phyloP scores from a whole-genome alignment of 192 early-diverging fungal species.

The Coemansia reversa region DNA sequence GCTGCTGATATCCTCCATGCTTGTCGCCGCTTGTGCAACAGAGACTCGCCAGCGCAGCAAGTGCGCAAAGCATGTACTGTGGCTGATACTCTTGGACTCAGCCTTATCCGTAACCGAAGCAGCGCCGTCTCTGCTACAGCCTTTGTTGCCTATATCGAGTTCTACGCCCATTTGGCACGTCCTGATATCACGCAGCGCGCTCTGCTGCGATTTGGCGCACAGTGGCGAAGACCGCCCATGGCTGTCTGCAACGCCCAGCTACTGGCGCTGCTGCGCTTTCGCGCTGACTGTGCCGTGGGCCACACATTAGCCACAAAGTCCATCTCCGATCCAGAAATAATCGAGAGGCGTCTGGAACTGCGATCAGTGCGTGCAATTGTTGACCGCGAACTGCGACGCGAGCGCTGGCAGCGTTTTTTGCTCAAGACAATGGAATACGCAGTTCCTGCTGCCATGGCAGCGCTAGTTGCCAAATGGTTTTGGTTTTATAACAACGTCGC shows the following conservation, averaged over 20 bases:
- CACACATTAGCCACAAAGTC: not conserved
- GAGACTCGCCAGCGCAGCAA: not conserved
- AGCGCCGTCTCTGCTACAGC: not conserved
- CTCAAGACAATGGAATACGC: constrained; percentile 31
- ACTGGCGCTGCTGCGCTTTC: constrained; percentile 29
- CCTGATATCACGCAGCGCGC: constrained; percentile 44
- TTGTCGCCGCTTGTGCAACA: constrained; percentile 2
- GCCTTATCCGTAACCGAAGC: not conserved
- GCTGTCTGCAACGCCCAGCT: constrained; percentile 25
- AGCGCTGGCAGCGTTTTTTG: constrained; percentile 11
- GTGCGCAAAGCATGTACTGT: constrained; percentile 14
- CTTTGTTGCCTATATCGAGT: constrained; percentile 23
- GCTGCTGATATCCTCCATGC: constrained; percentile 1
- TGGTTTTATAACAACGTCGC: not conserved
- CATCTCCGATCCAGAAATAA: not conserved
- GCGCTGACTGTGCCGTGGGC: constrained; percentile 8
- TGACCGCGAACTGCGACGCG: constrained; percentile 16
- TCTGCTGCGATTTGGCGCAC: constrained; percentile 5
- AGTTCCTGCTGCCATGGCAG: not conserved
- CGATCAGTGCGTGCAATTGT: constrained; percentile 14
- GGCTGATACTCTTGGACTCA: constrained; percentile 27
- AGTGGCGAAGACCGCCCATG: constrained; percentile 21
- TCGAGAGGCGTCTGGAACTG: constrained; percentile 2
- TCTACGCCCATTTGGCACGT: constrained; percentile 41
- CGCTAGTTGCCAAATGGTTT: constrained; percentile 1